Percentiles rank a stretch among this genome's conserved stretches.
phyloP scores from a whole-genome alignment of 2,329 filamentous ascomycete species.

The Dothistroma septosporum region DNA sequence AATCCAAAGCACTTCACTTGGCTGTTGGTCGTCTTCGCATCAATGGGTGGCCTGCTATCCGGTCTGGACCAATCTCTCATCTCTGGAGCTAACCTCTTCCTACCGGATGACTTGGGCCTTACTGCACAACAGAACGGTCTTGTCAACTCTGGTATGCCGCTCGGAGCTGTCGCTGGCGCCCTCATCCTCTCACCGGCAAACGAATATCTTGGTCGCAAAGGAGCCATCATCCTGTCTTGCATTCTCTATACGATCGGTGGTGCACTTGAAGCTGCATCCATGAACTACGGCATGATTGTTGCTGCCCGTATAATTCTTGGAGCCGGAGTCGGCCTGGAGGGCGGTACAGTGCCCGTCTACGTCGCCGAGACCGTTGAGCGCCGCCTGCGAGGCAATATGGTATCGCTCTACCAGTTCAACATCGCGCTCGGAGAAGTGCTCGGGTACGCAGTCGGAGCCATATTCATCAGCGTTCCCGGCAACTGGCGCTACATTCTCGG shows the following conservation, averaged over 20 bases:
- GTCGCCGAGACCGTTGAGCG: constrained; percentile 69
- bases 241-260: constrained; percentile 67
- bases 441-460: constrained; percentile 68
- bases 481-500: constrained; percentile 73
- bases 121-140: constrained; percentile 56
- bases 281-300: constrained; percentile 69
- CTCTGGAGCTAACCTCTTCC: constrained; percentile 64
- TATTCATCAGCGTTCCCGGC: constrained; percentile 65
- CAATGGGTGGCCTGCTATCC: constrained; percentile 68
- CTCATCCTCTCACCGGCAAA: constrained; percentile 63
- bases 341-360: constrained; percentile 70
- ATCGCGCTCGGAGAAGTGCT: constrained; percentile 71
- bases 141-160: constrained; percentile 66
- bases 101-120: constrained; percentile 57
- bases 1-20: constrained; percentile 64
- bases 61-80: constrained; percentile 71
- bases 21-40: constrained; percentile 66
- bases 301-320: constrained; percentile 65
- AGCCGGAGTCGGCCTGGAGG: constrained; percentile 67
- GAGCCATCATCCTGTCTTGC: constrained; percentile 66
- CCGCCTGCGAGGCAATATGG: constrained; percentile 64
- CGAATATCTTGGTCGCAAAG: constrained; percentile 62
- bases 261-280: constrained; percentile 62
- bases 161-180: constrained; percentile 67
- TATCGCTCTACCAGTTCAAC: constrained; percentile 71